Conservation (phyloP, 345 rosid species). For the Pelargonium nanum region DNA sequence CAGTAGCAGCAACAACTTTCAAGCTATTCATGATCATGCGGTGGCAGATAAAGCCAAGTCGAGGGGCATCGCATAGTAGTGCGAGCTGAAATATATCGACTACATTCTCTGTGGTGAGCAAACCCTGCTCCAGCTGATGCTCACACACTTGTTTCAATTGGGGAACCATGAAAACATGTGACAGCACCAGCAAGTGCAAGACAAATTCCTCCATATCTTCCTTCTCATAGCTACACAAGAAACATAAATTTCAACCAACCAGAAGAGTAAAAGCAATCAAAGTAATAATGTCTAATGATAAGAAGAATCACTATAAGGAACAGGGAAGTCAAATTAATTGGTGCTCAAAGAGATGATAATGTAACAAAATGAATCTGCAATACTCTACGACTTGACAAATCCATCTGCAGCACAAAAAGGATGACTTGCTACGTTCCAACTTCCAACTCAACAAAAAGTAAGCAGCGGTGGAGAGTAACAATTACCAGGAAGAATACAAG, state of each 20-base stretch:
- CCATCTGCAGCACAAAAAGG: no score
- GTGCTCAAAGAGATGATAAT: no score
- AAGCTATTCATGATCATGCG: slow-evolving; percentile 54
- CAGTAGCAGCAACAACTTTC: slow-evolving; percentile 32
- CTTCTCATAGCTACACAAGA: slow-evolving; percentile 53
- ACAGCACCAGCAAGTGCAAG: slow-evolving; percentile 58
- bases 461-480: not conserved
- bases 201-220: slow-evolving; percentile 55
- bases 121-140: slow-evolving; percentile 50
- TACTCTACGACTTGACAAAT: no score
- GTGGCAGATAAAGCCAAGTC: slow-evolving; percentile 57
- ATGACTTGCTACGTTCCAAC: no score
- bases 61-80: slow-evolving; percentile 66
- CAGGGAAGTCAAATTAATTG: not conserved
- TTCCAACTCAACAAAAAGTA: no score
- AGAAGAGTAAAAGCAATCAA: not conserved
- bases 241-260: slow-evolving; percentile 1
- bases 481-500: slow-evolving; percentile 76
- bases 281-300: no score
- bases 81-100: slow-evolving; percentile 78
- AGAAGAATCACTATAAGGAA: not conserved
- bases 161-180: slow-evolving; percentile 64
- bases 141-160: slow-evolving; percentile 56
- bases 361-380: no score
- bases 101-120: slow-evolving; percentile 56